phyloP scores from a whole-genome alignment of 2,329 filamentous ascomycete genomes.

The Neonectria magnoliae region DNA sequence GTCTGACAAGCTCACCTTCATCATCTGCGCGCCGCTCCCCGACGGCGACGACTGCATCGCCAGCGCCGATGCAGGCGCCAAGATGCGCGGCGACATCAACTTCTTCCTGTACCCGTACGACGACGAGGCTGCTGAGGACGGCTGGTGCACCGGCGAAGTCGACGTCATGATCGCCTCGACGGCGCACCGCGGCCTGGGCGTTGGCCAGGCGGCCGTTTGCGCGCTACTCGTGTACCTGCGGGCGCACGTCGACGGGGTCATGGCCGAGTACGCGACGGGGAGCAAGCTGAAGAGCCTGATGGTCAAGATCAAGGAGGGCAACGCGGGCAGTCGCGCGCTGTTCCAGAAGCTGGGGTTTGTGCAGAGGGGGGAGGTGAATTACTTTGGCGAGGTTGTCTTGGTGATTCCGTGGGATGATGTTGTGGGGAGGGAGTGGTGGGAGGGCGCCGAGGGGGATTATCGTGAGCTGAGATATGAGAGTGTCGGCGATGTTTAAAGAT shows the following conservation, averaged over 20 bases:
- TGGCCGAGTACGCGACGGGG: slow-evolving; percentile 56
- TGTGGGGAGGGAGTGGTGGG: slow-evolving; percentile 39
- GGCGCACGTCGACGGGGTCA: slow-evolving; percentile 61
- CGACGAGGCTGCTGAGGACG: slow-evolving; percentile 36
- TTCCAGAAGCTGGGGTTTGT: slow-evolving; percentile 63
- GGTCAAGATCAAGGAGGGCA: slow-evolving; percentile 68
- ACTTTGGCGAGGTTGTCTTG: slow-evolving; percentile 69
- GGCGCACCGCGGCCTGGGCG: slow-evolving; percentile 67
- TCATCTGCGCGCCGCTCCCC: slow-evolving; percentile 72
- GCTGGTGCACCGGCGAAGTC: slow-evolving; percentile 71
- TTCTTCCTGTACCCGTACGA: slow-evolving; percentile 76
- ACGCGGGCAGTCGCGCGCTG: slow-evolving; percentile 61
- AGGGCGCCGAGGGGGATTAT: slow-evolving; percentile 28
- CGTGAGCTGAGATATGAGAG: slow-evolving; percentile 38
- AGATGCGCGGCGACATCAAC: slow-evolving; percentile 81
- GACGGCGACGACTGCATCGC: slow-evolving; percentile 9
- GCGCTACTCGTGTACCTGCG: slow-evolving; percentile 77
- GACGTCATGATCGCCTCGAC: slow-evolving; percentile 85
- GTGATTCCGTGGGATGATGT: slow-evolving; percentile 50
- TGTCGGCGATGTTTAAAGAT: neutral
- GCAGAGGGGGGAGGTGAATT: slow-evolving; percentile 63
- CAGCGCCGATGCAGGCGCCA: slow-evolving; percentile 61
- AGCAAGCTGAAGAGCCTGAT: slow-evolving; percentile 53
- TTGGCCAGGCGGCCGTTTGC: slow-evolving; percentile 72
- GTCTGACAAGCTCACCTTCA: slow-evolving; percentile 91